A percentile compares a stretch with the other conserved stretches of the same genome.
These are phyloP conservation scores for Coemansia sp. DNA, from an alignment of 192 early-diverging fungal species.

Conservation along the genomic window DNA sequence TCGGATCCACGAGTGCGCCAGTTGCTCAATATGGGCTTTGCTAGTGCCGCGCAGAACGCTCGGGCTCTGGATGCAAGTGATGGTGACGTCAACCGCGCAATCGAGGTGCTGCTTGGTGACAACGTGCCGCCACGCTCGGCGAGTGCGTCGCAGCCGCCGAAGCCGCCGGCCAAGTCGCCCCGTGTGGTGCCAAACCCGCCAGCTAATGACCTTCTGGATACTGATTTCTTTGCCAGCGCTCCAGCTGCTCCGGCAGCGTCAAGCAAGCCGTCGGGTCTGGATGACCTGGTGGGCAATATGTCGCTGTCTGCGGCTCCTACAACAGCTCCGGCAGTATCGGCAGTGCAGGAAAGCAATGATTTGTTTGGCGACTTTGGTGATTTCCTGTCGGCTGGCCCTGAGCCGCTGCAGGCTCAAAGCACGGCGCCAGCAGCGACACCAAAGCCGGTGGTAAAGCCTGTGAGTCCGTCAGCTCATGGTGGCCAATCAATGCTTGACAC, in stretches of 20 bases:
- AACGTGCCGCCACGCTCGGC: constrained; percentile 34
- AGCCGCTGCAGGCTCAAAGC: constrained; percentile 12
- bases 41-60: constrained; percentile 64
- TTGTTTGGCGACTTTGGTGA: constrained; percentile 58
- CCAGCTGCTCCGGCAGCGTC: constrained; percentile 4
- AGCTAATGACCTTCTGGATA: constrained; percentile 20
- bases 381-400: constrained; percentile 27
- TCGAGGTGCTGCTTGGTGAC: constrained; percentile 55
- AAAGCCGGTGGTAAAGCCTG: background rate
- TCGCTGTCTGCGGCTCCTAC: constrained; percentile 19
- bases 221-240: constrained; percentile 26
- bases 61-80: constrained; percentile 68
- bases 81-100: constrained; percentile 77
- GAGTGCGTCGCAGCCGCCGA: background rate
- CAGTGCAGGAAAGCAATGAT: constrained; percentile 28
- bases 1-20: constrained; percentile 60
- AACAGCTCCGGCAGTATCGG: constrained; percentile 12
- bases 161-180: constrained; percentile 6
- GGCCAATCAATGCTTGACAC: constrained; percentile 41
- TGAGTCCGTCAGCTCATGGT: constrained; percentile 7
- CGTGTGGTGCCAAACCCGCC: constrained; percentile 6
- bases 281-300: constrained; percentile 36
- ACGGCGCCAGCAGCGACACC: constrained; percentile 17
- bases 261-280: background rate
- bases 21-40: constrained; percentile 75